Percentiles rank a stretch among this genome's conserved stretches.
These are phyloP conservation scores for Calophaca sinica DNA, from an alignment of 306 rosid genomes.

Conservation along the genomic window DNA sequence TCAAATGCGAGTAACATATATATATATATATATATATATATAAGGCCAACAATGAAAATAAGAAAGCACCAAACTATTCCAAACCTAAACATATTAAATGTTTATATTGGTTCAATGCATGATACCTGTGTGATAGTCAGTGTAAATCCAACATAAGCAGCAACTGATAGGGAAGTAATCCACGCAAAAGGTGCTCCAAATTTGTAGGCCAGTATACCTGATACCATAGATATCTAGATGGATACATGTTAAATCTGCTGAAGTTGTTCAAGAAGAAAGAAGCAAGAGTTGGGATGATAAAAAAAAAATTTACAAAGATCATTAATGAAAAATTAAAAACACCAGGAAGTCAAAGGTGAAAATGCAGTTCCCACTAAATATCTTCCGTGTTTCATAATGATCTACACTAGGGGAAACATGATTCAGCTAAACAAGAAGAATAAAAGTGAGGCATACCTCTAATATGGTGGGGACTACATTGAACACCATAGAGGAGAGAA, in stretches of 20 bases:
- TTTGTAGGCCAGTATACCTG: constrained; percentile 97
- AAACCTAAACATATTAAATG: constrained; percentile 23
- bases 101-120: constrained; percentile 36
- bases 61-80: constrained; percentile 30
- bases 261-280: constrained; percentile 52
- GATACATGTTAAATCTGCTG: constrained; percentile 68
- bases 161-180: constrained; percentile 95
- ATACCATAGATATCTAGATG: constrained; percentile 96
- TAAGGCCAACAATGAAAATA: constrained; percentile 21
- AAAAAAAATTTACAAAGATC: constrained; percentile 38
- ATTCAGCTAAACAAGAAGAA: constrained; percentile 35
- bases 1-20: constrained; percentile 20
- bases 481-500: constrained; percentile 97
- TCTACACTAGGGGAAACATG: constrained; percentile 22
- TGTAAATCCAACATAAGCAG: constrained; percentile 86
- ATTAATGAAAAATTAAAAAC: constrained; percentile 21
- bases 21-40: constrained; percentile 24
- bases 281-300: constrained; percentile 47
- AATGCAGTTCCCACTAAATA: constrained; percentile 24
- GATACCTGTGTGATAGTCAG: constrained; percentile 89
- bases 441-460: constrained; percentile 70
- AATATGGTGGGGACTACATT: constrained; percentile 91
- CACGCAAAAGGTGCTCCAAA: constrained; percentile 96
- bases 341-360: constrained; percentile 26
- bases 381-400: constrained; percentile 7